phyloP scores from a whole-genome alignment of 2,329 filamentous ascomycete genomes.

The Fusarium tuaranense region DNA sequence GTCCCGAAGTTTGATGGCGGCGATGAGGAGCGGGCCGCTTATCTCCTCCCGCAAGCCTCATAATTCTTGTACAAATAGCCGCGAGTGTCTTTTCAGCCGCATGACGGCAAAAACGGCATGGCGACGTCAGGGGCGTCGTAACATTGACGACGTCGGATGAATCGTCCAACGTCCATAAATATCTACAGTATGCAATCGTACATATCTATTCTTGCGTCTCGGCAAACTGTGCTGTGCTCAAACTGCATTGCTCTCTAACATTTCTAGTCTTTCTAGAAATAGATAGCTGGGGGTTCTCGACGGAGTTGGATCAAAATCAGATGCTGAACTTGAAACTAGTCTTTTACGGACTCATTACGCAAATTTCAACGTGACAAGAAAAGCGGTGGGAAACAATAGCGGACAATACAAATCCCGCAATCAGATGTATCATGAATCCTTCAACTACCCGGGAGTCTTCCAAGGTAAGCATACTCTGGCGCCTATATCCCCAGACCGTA shows the following conservation, averaged over 20 bases:
- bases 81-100: not conserved
- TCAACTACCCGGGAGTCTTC: not conserved
- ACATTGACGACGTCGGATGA: not conserved
- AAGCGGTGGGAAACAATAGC: not conserved
- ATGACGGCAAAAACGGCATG: not conserved
- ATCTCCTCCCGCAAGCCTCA: not conserved
- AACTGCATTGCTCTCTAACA: not conserved
- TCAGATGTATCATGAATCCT: not conserved
- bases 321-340: not conserved
- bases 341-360: not conserved
- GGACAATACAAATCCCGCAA: not conserved
- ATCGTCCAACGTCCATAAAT: not conserved
- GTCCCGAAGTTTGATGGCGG: not conserved
- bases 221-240: not conserved
- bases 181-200: not conserved
- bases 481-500: not conserved
- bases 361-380: not conserved
- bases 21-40: not conserved
- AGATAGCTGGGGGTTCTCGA: fast-evolving
- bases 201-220: too few species aligned
- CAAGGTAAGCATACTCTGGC: not conserved
- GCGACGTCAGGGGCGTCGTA: not conserved
- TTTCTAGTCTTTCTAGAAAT: not conserved
- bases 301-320: not conserved
- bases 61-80: not conserved